A percentile compares a stretch with the other conserved stretches of the same genome.
phyloP scores from a whole-genome alignment of 305 asterid genomes.

The Withania somnifera region DNA sequence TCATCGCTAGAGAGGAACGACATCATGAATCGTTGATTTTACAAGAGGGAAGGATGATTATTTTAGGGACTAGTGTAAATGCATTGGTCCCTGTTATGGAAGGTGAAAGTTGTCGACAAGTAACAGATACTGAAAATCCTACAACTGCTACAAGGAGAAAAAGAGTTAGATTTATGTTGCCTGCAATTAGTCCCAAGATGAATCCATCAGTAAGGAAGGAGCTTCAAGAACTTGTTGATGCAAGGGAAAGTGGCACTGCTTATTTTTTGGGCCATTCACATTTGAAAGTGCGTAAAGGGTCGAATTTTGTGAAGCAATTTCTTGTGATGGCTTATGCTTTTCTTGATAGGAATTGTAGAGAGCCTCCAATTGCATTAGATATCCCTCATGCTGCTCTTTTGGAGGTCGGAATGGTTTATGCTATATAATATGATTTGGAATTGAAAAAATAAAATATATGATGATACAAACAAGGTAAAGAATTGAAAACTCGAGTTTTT shows the following conservation, averaged over 20 bases:
- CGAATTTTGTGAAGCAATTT: conserved; percentile 54
- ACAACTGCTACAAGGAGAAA: conserved; percentile 13
- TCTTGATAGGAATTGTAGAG: conserved; percentile 68
- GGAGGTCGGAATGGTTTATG: conserved; percentile 74
- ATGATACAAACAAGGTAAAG: background rate
- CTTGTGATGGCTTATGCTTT: conserved; percentile 43
- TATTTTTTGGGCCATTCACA: conserved; percentile 78
- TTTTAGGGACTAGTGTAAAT: conserved; percentile 45
- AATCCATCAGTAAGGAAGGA: conserved; percentile 41
- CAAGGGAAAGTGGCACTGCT: conserved; percentile 81
- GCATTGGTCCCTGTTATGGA: conserved; percentile 40
- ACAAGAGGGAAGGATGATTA: conserved; percentile 58
- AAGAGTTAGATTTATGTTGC: conserved; percentile 52
- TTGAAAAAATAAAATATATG: background rate
- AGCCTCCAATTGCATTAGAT: conserved; percentile 64
- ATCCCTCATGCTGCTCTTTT: conserved; percentile 86
- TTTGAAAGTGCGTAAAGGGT: conserved; percentile 48
- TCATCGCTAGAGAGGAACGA: conserved; percentile 46
- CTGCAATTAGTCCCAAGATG: conserved; percentile 54
- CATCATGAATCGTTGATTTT: conserved; percentile 40
- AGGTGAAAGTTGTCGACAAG: background rate
- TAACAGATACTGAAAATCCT: conserved; percentile 16
- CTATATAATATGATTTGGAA: conserved; percentile 22
- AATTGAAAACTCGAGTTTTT: background rate
- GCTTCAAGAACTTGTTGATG: conserved; percentile 61